Evolutionary conservation across 106 monocot genomes (phyloP).

Genomic region (Dioscorea dumetorum): DNA sequence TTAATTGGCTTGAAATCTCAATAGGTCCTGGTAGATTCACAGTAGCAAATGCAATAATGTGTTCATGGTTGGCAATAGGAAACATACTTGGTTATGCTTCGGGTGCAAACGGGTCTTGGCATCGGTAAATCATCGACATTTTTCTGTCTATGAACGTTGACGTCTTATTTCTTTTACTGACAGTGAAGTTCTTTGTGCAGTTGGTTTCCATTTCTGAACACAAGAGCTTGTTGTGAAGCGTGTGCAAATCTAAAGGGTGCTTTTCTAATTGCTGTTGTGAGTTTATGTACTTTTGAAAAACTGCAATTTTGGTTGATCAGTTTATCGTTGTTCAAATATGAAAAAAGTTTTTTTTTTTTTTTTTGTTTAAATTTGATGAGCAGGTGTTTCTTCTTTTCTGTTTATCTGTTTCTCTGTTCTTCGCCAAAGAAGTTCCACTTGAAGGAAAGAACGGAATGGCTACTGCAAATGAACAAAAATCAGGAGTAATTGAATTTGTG

Average conservation of each 20-base stretch:
- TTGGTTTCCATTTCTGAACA: constrained; percentile 60
- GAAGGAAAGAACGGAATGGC: no score
- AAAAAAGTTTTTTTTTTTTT: neutral
- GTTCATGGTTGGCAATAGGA: constrained; percentile 58
- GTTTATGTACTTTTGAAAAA: neutral
- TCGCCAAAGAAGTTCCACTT: no score
- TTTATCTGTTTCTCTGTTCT: no score
- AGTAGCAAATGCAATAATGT: constrained; percentile 43
- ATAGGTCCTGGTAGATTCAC: constrained; percentile 33
- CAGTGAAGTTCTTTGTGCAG: constrained; percentile 6
- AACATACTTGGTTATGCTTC: constrained; percentile 60
- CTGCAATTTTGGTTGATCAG: neutral
- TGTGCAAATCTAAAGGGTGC: constrained; percentile 60
- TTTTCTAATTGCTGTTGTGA: constrained; percentile 52
- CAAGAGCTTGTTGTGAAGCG: constrained; percentile 48
- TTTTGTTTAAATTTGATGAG: neutral
- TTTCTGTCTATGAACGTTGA: no score
- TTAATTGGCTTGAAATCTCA: no score
- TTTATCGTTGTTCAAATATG: no score
- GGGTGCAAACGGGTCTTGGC: constrained; percentile 42
- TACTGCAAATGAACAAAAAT: no score
- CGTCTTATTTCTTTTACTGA: no score
- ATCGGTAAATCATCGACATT: constrained; percentile 17
- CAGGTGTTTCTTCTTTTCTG: no score
- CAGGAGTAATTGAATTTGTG: no score